These are phyloP conservation scores for Dendrobium officinale DNA, from an alignment of 106 monocot species.

Conservation along the genomic window DNA sequence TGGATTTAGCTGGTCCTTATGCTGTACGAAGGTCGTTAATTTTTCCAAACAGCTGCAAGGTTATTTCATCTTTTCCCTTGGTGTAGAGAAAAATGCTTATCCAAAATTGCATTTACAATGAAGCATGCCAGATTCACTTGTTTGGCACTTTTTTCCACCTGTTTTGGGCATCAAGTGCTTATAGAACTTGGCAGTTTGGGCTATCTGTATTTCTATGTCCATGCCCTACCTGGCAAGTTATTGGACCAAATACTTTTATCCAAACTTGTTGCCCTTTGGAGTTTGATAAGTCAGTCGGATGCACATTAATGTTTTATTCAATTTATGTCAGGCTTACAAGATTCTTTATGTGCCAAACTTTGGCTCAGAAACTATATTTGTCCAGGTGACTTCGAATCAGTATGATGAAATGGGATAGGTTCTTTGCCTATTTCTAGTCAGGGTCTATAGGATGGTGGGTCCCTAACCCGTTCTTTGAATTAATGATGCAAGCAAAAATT, in stretches of 20 bases:
- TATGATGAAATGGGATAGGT: background rate
- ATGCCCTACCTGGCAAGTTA: background rate
- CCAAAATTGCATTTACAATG: background rate
- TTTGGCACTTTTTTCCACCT: background rate
- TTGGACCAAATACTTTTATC: background rate
- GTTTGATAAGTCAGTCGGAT: background rate
- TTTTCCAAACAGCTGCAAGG: slow-evolving; percentile 86
- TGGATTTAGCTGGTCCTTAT: slow-evolving; percentile 68
- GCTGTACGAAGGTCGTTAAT: slow-evolving; percentile 46
- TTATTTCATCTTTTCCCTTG: slow-evolving; percentile 14
- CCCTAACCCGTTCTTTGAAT: too few relatives aligned
- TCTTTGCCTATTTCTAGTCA: background rate
- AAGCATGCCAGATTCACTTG: background rate
- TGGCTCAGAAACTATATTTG: background rate
- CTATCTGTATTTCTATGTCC: background rate
- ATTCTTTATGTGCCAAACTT: background rate
- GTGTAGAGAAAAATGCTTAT: background rate
- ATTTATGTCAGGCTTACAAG: background rate
- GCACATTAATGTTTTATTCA: background rate
- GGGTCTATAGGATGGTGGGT: background rate
- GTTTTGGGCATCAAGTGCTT: background rate
- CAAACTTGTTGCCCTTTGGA: background rate
- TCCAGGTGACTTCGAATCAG: background rate
- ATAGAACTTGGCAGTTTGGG: background rate
- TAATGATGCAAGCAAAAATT: too few relatives aligned